Conservation (phyloP, 2,329 filamentous ascomycete genomes). For the Raffaelea deltoideospora region DNA sequence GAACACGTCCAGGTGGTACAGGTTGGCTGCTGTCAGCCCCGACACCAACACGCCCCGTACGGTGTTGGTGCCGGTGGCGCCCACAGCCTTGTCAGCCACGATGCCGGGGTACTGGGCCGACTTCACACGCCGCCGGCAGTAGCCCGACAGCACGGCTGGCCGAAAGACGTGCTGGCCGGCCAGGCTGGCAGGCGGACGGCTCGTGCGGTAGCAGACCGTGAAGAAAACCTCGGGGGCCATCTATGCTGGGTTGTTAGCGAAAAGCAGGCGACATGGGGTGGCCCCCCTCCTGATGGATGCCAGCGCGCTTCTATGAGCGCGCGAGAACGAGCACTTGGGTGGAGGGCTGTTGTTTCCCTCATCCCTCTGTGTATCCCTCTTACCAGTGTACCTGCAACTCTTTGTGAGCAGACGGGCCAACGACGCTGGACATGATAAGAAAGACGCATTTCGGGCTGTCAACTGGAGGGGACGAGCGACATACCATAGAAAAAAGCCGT, state of each 20-base stretch:
- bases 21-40: conserved; percentile 63
- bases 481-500: too few species aligned
- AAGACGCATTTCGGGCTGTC: too few species aligned
- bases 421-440: too few species aligned
- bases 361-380: too few species aligned
- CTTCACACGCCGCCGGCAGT: conserved; percentile 55
- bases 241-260: too few species aligned
- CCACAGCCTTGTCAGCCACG: conserved; percentile 35
- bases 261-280: too few species aligned
- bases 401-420: too few species aligned
- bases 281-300: too few species aligned
- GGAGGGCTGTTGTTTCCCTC: not conserved
- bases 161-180: conserved; percentile 44
- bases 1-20: conserved; percentile 63
- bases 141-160: conserved; percentile 61
- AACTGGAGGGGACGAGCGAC: too few species aligned
- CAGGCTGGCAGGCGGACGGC: conserved; percentile 30
- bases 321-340: too few species aligned
- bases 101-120: conserved; percentile 71
- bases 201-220: conserved; percentile 59
- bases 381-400: too few species aligned
- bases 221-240: conserved; percentile 85
- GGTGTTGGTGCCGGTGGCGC: conserved; percentile 33
- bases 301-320: too few species aligned
- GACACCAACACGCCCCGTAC: conserved; percentile 59